These are phyloP conservation scores for Debaryomyces castellii DNA, from an alignment of 805 yeast genomes.

Conservation along the genomic window DNA sequence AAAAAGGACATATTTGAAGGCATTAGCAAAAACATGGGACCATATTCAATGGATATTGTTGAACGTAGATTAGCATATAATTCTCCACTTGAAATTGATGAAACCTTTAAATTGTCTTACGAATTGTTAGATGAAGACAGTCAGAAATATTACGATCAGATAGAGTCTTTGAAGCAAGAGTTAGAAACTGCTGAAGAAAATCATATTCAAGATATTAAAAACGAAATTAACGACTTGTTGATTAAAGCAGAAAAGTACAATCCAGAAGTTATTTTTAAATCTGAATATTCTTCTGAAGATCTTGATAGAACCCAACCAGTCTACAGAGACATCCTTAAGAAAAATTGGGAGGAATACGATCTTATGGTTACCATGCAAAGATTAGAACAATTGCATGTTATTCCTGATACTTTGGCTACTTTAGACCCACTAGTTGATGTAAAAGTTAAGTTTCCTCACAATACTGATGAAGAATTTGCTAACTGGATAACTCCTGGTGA, in stretches of 20 bases:
- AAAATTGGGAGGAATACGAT: constrained; percentile 70
- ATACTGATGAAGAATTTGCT: constrained; percentile 49
- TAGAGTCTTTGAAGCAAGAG: constrained; percentile 34
- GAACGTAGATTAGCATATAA: constrained; percentile 52
- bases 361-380: constrained; percentile 88
- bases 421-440: constrained; percentile 79
- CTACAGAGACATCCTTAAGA: constrained; percentile 65
- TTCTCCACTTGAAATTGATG: constrained; percentile 69
- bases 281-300: constrained; percentile 41
- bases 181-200: constrained; percentile 18
- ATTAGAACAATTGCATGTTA: constrained; percentile 76
- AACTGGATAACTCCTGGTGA: constrained; percentile 81
- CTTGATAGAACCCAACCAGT: constrained; percentile 76
- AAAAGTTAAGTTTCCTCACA: constrained; percentile 70
- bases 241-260: constrained; percentile 69
- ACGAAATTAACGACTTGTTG: constrained; percentile 29
- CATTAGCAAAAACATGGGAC: constrained; percentile 40
- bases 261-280: constrained; percentile 82
- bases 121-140: constrained; percentile 54
- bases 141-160: constrained; percentile 34
- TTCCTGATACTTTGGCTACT: constrained; percentile 94
- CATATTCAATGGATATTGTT: constrained; percentile 48
- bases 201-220: constrained; percentile 10
- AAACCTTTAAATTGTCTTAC: constrained; percentile 71
- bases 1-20: constrained; percentile 23